Percentiles rank a stretch among this genome's conserved stretches.
phyloP scores from a whole-genome alignment of 345 rosid species.

The Mangifera indica region DNA sequence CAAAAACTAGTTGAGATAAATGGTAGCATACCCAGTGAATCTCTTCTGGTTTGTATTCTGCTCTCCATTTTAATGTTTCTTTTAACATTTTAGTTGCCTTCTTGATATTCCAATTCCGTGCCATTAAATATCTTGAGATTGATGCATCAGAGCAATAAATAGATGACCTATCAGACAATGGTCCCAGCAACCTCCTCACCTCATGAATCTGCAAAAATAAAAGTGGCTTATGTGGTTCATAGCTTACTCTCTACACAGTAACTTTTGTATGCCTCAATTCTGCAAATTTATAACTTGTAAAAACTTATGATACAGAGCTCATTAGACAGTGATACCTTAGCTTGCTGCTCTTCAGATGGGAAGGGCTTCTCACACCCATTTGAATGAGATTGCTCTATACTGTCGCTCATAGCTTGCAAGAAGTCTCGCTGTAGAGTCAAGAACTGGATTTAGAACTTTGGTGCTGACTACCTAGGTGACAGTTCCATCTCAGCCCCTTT shows the following conservation, averaged over 20 bases:
- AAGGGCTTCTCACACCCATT: slow-evolving; percentile 60
- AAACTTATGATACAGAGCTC: background rate
- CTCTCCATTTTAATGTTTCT: slow-evolving; percentile 90
- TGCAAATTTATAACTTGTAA: background rate
- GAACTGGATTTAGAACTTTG: slow-evolving; percentile 13
- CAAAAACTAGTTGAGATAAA: slow-evolving; percentile 7
- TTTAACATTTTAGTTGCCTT: slow-evolving; percentile 93
- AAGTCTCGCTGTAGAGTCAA: slow-evolving; percentile 22
- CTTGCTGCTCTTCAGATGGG: slow-evolving; percentile 60
- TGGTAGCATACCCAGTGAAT: slow-evolving; percentile 65
- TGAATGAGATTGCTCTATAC: slow-evolving; percentile 41
- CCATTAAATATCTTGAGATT: slow-evolving; percentile 65
- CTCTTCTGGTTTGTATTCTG: slow-evolving; percentile 81
- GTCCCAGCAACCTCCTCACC: slow-evolving; percentile 59
- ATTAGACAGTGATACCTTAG: slow-evolving; percentile 47
- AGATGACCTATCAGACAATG: slow-evolving; percentile 55
- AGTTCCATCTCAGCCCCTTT: no score
- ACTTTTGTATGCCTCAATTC: slow-evolving; percentile 10
- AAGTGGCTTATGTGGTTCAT: background rate
- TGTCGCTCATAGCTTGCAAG: slow-evolving; percentile 48
- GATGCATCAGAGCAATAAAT: slow-evolving; percentile 69
- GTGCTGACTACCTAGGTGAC: slow-evolving; percentile 1
- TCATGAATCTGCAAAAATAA: slow-evolving; percentile 58
- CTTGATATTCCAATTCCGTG: slow-evolving; percentile 84
- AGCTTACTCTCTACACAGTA: slow-evolving; percentile 3